phyloP scores from a whole-genome alignment of 208 protist genomes.

The Entamoeba invadens region DNA sequence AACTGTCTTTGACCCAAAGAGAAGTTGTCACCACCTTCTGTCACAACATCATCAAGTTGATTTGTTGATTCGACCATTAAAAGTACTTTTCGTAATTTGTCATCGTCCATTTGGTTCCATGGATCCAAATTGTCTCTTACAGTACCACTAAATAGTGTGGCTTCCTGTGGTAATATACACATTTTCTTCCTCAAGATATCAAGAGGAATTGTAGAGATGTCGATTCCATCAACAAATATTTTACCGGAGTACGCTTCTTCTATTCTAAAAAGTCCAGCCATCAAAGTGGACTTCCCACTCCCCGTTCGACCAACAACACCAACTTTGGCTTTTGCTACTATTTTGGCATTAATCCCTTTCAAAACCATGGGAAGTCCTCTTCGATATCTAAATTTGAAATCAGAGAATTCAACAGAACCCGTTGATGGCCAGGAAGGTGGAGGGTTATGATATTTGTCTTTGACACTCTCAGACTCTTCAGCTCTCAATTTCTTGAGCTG shows the following conservation, averaged over 20 bases:
- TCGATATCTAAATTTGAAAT: constrained; percentile 1
- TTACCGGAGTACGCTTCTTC: constrained; percentile 15
- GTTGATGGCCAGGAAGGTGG: neutral
- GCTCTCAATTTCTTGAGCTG: neutral
- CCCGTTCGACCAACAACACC: constrained; percentile 44
- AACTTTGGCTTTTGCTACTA: constrained; percentile 29
- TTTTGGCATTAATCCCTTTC: constrained; percentile 21
- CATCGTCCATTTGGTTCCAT: constrained; percentile 18
- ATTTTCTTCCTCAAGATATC: constrained; percentile 17
- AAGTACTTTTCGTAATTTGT: constrained; percentile 22
- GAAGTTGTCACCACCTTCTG: constrained; percentile 5
- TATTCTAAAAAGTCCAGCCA: constrained; percentile 34
- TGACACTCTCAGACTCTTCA: constrained; percentile 4
- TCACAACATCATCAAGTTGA: neutral
- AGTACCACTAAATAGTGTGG: constrained; percentile 36
- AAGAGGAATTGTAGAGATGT: constrained; percentile 22
- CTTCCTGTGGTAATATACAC: constrained; percentile 39
- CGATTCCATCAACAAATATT: constrained; percentile 33
- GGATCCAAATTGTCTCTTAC: constrained; percentile 33
- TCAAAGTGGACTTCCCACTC: constrained; percentile 37
- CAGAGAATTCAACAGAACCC: neutral
- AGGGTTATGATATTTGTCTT: neutral
- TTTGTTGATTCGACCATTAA: neutral
- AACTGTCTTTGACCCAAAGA: constrained; percentile 30
- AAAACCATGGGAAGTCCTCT: constrained; percentile 25